Evolutionary conservation across 306 rosid genomes (phyloP).

Genomic region (Cajanus cajan): DNA sequence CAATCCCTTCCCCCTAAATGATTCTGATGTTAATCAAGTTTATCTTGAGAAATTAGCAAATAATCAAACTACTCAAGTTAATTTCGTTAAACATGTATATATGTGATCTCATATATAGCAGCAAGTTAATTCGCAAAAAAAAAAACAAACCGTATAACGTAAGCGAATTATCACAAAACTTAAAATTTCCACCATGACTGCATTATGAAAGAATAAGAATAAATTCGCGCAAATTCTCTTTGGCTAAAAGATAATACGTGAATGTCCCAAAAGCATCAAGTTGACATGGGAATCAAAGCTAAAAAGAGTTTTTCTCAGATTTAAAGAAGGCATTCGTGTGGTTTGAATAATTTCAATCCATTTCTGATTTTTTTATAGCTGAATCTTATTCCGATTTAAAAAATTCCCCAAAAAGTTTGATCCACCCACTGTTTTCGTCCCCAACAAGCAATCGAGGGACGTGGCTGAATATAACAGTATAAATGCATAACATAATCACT

Average conservation of each 20-base stretch:
- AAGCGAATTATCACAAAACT: not conserved
- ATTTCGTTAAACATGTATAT: not conserved
- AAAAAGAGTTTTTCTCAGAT: conserved; percentile 36
- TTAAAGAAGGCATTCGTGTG: conserved; percentile 11
- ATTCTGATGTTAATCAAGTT: not conserved
- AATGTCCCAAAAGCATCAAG: conserved; percentile 43
- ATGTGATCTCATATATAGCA: not conserved
- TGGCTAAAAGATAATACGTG: conserved; percentile 31
- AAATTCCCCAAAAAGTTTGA: conserved; percentile 9
- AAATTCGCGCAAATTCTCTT: conserved; percentile 9
- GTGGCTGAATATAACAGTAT: not conserved
- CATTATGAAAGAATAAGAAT: conserved; percentile 37
- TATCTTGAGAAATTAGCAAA: not conserved
- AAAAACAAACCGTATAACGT: not conserved
- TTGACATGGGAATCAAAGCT: conserved; percentile 41
- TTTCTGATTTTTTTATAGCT: not conserved
- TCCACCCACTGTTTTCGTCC: not conserved
- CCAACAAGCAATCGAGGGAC: not conserved
- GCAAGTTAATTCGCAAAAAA: not conserved
- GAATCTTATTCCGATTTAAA: conserved; percentile 4
- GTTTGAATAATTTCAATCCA: not conserved
- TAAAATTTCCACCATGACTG: not conserved
- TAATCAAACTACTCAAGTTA: not conserved
- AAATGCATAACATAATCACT: too few species aligned
- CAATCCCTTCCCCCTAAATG: not conserved